Percentiles rank a stretch among this genome's conserved stretches.
phyloP scores from a whole-genome alignment of 2,329 filamentous ascomycete genomes.

The Gaeumannomyces sp. region DNA sequence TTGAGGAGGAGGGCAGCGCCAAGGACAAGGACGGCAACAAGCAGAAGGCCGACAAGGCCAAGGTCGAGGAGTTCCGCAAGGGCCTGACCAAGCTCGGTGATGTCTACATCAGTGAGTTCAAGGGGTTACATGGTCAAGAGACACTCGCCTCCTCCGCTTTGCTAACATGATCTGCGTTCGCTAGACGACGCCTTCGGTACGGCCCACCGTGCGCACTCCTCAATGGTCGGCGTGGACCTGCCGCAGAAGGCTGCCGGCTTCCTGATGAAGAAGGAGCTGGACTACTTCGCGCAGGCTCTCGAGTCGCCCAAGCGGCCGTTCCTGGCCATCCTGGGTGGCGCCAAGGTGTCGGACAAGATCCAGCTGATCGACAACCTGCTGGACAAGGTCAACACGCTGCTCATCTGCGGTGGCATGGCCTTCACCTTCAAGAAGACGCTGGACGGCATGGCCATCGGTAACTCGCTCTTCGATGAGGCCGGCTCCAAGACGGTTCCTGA shows the following conservation, averaged over 20 bases:
- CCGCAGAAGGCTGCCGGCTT: slow-evolving; percentile 97
- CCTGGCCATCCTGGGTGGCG: slow-evolving; percentile 95
- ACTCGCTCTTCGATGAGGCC: slow-evolving; percentile 87
- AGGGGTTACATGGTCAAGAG: background rate
- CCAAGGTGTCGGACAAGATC: slow-evolving; percentile 99
- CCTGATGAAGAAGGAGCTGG: slow-evolving; percentile 99
- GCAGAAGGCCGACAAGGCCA: slow-evolving; percentile 91
- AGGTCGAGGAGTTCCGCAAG: slow-evolving; percentile 91
- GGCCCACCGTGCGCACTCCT: slow-evolving; percentile 96
- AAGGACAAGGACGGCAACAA: slow-evolving; percentile 96
- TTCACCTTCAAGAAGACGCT: slow-evolving; percentile 99
- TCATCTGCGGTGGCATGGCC: slow-evolving; percentile 96
- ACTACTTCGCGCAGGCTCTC: slow-evolving; percentile 97
- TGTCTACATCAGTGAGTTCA: slow-evolving; percentile 80
- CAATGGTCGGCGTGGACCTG: slow-evolving; percentile 95
- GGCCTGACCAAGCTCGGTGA: slow-evolving; percentile 91
- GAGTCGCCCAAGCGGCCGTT: slow-evolving; percentile 91
- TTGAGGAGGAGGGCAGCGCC: slow-evolving; percentile 93
- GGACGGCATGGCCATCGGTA: slow-evolving; percentile 80
- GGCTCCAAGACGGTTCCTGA: slow-evolving; percentile 85
- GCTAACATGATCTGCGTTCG: slow-evolving; percentile 1
- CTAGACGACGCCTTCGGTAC: slow-evolving; percentile 96
- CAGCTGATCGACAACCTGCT: slow-evolving; percentile 98
- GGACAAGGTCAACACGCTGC: slow-evolving; percentile 93
- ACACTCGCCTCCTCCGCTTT: background rate